Percentiles rank a stretch among this genome's conserved stretches.
Conservation (phyloP, 805 yeast species). For the Hyphopichia homilentoma region DNA sequence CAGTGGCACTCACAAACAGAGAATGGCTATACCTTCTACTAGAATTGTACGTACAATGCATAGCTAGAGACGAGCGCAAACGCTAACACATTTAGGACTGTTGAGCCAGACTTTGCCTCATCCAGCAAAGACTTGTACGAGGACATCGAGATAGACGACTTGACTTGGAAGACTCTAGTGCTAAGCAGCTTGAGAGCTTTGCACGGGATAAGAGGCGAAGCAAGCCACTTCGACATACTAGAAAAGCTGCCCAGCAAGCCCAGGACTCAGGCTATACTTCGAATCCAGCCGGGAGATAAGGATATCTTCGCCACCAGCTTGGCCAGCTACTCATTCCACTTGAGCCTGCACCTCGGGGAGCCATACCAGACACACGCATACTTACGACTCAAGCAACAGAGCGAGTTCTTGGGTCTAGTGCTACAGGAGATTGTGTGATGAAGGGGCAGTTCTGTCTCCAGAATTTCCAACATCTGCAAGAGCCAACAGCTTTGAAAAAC, state of each 20-base stretch:
- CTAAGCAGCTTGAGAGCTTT: conserved; percentile 19
- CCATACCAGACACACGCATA: conserved; percentile 14
- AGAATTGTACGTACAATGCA: conserved; percentile 16
- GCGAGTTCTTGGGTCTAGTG: conserved; percentile 18
- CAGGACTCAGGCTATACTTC: conserved; percentile 14
- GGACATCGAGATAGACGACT: conserved; percentile 18
- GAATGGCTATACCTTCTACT: conserved; percentile 23
- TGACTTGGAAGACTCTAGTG: conserved; percentile 31
- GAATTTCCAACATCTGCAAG: too few relatives aligned
- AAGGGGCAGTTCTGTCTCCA: too few relatives aligned
- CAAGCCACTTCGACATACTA: conserved; percentile 26
- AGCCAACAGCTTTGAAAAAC: conserved; percentile 6
- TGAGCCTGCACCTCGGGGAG: conserved; percentile 21
- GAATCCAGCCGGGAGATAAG: conserved; percentile 26
- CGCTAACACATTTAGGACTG: too few relatives aligned
- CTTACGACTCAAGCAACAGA: conserved; percentile 12
- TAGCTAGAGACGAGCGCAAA: neutral
- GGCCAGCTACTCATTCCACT: conserved; percentile 24
- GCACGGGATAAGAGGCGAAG: conserved; percentile 33
- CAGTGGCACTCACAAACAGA: too few relatives aligned
- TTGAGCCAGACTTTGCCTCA: conserved; percentile 14
- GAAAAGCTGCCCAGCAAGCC: conserved; percentile 11
- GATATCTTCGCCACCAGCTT: conserved; percentile 28
- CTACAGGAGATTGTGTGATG: too few relatives aligned
- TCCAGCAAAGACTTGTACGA: too few relatives aligned